Percentiles rank a stretch among this genome's conserved stretches.
phyloP scores from a whole-genome alignment of 306 rosid species.

The Rubus idaeus region DNA sequence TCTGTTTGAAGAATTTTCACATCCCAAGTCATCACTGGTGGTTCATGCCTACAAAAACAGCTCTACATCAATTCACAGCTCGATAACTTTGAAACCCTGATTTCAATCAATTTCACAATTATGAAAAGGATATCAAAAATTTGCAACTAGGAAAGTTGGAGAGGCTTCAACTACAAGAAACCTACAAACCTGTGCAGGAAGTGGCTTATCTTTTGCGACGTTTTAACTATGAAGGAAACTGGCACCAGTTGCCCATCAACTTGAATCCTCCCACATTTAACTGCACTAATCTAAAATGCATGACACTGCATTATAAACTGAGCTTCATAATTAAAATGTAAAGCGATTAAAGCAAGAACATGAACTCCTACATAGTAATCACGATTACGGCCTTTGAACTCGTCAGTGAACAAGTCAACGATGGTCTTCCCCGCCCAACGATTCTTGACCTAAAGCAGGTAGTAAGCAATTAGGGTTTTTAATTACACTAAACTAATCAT shows the following conservation, averaged over 20 bases:
- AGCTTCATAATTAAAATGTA: background rate
- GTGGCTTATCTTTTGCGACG: slow-evolving; percentile 84
- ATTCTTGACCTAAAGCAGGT: slow-evolving; percentile 59
- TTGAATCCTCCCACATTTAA: slow-evolving; percentile 55
- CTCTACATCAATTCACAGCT: slow-evolving; percentile 33
- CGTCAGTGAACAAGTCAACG: slow-evolving; percentile 84
- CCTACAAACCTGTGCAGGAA: slow-evolving; percentile 76
- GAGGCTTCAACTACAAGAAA: slow-evolving; percentile 1
- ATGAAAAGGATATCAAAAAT: background rate
- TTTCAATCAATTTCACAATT: background rate
- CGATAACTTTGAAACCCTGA: slow-evolving; percentile 20
- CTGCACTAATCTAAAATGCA: slow-evolving; percentile 47
- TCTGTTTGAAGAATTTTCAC: slow-evolving; percentile 59
- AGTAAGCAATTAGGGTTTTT: slow-evolving; percentile 26
- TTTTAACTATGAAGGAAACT: slow-evolving; percentile 48
- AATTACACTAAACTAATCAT: background rate
- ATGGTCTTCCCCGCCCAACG: slow-evolving; percentile 92
- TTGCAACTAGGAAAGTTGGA: background rate
- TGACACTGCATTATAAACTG: background rate
- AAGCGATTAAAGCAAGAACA: background rate
- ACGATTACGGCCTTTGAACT: slow-evolving; percentile 84
- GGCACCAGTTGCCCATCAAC: slow-evolving; percentile 54
- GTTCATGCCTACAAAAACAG: slow-evolving; percentile 86
- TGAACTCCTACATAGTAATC: slow-evolving; percentile 66
- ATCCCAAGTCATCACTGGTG: slow-evolving; percentile 73